These are phyloP conservation scores for Colletotrichum chlorophyti DNA, from an alignment of 2,329 filamentous ascomycete species.

Conservation along the genomic window DNA sequence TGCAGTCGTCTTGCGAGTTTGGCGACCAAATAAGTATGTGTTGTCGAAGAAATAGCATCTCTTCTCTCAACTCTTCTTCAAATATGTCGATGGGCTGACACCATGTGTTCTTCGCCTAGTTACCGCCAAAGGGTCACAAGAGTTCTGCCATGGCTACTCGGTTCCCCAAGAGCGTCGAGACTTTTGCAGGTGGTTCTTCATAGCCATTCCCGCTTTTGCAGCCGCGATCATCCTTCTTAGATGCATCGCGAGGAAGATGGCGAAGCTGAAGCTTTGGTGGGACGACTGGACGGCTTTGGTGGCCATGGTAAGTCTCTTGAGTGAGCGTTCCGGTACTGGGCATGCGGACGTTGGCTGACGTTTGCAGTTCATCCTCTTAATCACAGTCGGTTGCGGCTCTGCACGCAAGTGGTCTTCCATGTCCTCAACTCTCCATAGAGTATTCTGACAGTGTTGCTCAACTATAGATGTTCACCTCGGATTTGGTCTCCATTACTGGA, in stretches of 20 bases:
- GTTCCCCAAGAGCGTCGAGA: neutral
- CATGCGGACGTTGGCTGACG: neutral
- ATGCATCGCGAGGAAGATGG: slow-evolving; percentile 1
- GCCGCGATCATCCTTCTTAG: neutral
- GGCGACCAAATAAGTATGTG: slow-evolving; percentile 12
- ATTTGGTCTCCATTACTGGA: slow-evolving; percentile 34
- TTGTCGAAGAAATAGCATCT: neutral
- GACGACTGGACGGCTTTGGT: slow-evolving; percentile 25
- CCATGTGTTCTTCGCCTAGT: neutral
- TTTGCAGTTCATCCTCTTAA: neutral
- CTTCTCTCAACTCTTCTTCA: no score
- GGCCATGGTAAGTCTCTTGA: slow-evolving; percentile 3
- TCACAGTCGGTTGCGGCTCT: neutral
- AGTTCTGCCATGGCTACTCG: slow-evolving; percentile 15
- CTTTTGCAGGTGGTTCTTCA: slow-evolving; percentile 1
- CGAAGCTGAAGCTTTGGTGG: slow-evolving; percentile 19
- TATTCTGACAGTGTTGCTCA: fast-evolving
- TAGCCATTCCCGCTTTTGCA: neutral
- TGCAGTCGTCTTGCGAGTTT: slow-evolving; percentile 19
- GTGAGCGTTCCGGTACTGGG: neutral
- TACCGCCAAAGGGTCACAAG: neutral
- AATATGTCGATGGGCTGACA: neutral
- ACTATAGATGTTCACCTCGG: slow-evolving; percentile 16
- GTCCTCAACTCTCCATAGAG: no score
- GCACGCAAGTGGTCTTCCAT: neutral